Evolutionary conservation across 768 basidiomycete genomes (phyloP).

Genomic region (Kwoniella sp.): DNA sequence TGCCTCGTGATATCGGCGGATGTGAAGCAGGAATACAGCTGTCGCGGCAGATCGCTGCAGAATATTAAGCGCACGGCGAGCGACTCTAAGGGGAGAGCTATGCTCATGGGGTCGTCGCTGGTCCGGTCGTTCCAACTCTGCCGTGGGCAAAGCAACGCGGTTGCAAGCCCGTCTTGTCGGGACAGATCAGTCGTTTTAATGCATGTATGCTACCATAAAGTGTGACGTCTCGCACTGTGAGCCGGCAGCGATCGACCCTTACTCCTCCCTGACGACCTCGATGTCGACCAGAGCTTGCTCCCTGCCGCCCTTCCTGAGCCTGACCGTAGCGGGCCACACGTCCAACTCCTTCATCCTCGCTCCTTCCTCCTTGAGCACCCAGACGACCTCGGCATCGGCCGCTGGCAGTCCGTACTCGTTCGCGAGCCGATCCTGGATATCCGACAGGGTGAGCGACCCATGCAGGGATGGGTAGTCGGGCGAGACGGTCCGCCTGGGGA

Average conservation of each 20-base stretch:
- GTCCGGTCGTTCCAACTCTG: no score
- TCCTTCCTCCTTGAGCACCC: slow-evolving; percentile 10
- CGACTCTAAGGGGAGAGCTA: no score
- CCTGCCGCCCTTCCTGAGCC: slow-evolving; percentile 14
- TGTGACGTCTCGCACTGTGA: no score
- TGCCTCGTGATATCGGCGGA: not conserved
- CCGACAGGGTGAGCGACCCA: slow-evolving; percentile 2
- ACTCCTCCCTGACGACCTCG: slow-evolving; percentile 12
- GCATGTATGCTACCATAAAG: no score
- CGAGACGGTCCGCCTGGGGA: slow-evolving; percentile 3
- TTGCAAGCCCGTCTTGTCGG: no score
- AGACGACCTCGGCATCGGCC: slow-evolving; percentile 9
- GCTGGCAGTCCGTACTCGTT: slow-evolving; percentile 10
- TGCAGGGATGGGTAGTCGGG: slow-evolving; percentile 1
- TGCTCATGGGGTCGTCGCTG: no score
- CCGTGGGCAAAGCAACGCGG: no score
- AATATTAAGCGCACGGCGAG: no score
- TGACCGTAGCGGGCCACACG: slow-evolving; percentile 15
- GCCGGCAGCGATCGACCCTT: no score
- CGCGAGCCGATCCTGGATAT: slow-evolving; percentile 9
- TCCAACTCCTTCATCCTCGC: slow-evolving; percentile 32
- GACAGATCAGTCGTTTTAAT: no score
- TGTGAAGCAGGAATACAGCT: not conserved
- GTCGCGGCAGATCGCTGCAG: no score
- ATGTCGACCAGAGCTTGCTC: slow-evolving; percentile 14